A percentile compares a stretch with the other conserved stretches of the same genome.
Conservation (phyloP, 106 monocot genomes). For the Acorus calamus region DNA sequence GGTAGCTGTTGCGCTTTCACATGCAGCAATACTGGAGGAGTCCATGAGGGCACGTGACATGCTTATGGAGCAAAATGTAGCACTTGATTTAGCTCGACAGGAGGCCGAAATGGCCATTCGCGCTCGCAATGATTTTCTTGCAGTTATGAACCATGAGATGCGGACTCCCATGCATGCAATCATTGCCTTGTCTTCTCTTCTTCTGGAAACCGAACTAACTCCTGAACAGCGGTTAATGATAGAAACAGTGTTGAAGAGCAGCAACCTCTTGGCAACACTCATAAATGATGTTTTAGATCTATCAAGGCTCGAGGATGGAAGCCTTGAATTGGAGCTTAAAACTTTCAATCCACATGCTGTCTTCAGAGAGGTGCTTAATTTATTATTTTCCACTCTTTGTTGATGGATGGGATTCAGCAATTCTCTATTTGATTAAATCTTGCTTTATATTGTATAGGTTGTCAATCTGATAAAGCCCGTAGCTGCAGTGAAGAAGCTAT, state of each 20-base stretch:
- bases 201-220: conserved; percentile 79
- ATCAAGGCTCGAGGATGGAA: conserved; percentile 85
- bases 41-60: conserved; percentile 93
- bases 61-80: conserved; percentile 89
- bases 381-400: background rate
- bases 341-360: conserved; percentile 78
- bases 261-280: conserved; percentile 74
- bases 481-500: conserved; percentile 64
- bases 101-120: conserved; percentile 92
- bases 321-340: conserved; percentile 52
- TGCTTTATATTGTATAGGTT: conserved; percentile 36
- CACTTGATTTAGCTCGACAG: conserved; percentile 74
- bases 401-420: background rate
- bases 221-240: conserved; percentile 84
- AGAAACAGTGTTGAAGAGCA: conserved; percentile 79
- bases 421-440: conserved; percentile 11
- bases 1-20: conserved; percentile 98
- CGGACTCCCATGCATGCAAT: conserved; percentile 80
- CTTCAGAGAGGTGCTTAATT: conserved; percentile 60
- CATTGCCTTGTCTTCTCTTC: conserved; percentile 62
- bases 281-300: conserved; percentile 90
- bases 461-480: conserved; percentile 83
- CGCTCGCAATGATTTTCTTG: conserved; percentile 89
- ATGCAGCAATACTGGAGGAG: conserved; percentile 95
- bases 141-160: conserved; percentile 99